Evolutionary conservation across 148 eudicot species (phyloP).

Genomic region (Silene latifolia): DNA sequence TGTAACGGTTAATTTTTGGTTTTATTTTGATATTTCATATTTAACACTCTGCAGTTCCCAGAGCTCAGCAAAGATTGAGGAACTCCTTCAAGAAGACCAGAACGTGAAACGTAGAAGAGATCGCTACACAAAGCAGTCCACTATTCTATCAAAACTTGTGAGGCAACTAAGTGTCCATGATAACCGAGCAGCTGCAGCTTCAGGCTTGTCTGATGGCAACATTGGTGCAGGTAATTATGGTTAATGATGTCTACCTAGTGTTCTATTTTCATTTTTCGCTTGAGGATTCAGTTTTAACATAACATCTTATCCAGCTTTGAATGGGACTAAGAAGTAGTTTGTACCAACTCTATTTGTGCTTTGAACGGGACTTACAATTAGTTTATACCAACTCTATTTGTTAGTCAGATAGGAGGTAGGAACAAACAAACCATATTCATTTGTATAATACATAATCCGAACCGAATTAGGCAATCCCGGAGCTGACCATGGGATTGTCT

Average conservation of each 20-base stretch:
- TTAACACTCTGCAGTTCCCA: conserved; percentile 47
- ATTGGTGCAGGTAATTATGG: conserved; percentile 39
- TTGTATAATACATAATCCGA: too few species aligned
- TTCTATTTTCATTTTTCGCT: background rate
- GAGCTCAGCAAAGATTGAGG: conserved; percentile 79
- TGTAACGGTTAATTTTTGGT: background rate
- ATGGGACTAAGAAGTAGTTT: too few species aligned
- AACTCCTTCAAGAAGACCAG: conserved; percentile 90
- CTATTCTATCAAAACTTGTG: conserved; percentile 82
- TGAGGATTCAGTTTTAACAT: background rate
- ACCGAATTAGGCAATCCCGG: background rate
- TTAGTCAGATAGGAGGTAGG: too few species aligned
- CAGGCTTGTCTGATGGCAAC: conserved; percentile 52
- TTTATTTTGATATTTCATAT: background rate
- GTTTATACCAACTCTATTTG: too few species aligned
- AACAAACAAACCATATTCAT: too few species aligned
- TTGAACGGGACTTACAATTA: too few species aligned
- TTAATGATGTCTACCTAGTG: background rate
- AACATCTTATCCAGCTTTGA: background rate
- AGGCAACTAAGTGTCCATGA: conserved; percentile 90
- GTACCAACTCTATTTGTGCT: too few species aligned
- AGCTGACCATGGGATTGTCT: background rate
- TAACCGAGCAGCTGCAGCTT: conserved; percentile 75
- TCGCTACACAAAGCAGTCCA: conserved; percentile 75
- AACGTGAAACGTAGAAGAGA: conserved; percentile 83